Conservation (phyloP, 345 rosid species). For the Theobroma cacao region DNA sequence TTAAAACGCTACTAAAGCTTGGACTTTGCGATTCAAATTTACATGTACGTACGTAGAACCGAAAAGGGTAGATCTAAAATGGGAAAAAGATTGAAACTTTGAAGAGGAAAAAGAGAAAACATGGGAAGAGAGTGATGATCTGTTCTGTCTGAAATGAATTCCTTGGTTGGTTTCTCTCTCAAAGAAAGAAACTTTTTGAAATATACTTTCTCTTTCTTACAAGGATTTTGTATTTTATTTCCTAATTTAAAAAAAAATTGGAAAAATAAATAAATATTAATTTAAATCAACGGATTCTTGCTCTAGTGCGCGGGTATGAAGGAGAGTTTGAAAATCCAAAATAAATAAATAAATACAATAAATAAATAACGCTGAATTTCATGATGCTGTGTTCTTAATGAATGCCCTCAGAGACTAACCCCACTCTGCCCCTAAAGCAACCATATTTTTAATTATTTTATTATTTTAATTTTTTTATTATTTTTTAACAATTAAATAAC, state of each 20-base stretch:
- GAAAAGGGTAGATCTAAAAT: slow-evolving; percentile 25
- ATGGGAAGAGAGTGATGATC: not conserved
- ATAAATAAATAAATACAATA: slow-evolving; percentile 3
- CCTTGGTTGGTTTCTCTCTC: slow-evolving; percentile 15
- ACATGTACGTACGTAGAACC: not conserved
- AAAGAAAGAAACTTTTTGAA: slow-evolving; percentile 12
- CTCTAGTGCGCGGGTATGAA: slow-evolving; percentile 67
- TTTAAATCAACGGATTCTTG: slow-evolving; percentile 52
- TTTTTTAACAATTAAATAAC: slow-evolving; percentile 1
- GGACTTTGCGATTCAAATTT: not conserved
- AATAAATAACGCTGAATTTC: slow-evolving; percentile 47
- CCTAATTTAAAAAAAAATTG: not conserved
- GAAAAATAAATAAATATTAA: slow-evolving; percentile 14
- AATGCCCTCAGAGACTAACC: slow-evolving; percentile 13
- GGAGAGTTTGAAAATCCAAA: slow-evolving; percentile 39
- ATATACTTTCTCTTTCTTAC: not conserved
- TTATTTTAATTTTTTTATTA: not conserved
- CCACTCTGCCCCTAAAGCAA: not conserved
- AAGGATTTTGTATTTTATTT: slow-evolving; percentile 2
- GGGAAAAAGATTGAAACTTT: slow-evolving; percentile 6
- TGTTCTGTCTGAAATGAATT: not conserved
- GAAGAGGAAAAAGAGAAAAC: not conserved
- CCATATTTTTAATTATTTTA: not conserved
- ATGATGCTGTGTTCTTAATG: slow-evolving; percentile 35
- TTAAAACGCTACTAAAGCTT: not conserved